Conservation (phyloP, 805 yeast genomes). For the Suhomyces sp. region DNA sequence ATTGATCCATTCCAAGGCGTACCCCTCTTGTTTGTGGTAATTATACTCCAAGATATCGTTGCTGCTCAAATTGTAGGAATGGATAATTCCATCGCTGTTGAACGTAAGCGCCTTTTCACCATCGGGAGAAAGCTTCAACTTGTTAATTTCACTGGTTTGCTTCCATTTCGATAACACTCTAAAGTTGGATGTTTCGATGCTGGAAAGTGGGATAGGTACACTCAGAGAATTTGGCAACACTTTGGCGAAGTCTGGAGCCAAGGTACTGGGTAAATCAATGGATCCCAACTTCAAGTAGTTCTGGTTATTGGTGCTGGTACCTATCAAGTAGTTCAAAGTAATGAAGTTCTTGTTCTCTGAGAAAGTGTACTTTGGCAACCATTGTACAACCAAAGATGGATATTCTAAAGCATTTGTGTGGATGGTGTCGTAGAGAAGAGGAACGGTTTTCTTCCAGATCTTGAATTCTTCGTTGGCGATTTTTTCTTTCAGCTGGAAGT, state of each 20-base stretch:
- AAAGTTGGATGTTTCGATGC: slow-evolving; percentile 34
- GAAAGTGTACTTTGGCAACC: slow-evolving; percentile 52
- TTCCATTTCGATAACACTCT: slow-evolving; percentile 49
- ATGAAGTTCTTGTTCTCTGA: slow-evolving; percentile 30
- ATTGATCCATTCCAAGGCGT: slow-evolving; percentile 67
- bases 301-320: slow-evolving; percentile 46
- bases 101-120: slow-evolving; percentile 53
- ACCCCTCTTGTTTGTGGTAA: slow-evolving; percentile 66
- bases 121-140: slow-evolving; percentile 53
- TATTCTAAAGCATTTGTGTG: slow-evolving; percentile 66
- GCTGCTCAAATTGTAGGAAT: slow-evolving; percentile 35
- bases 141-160: slow-evolving; percentile 68
- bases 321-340: slow-evolving; percentile 42
- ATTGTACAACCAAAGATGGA: slow-evolving; percentile 71
- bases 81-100: slow-evolving; percentile 51
- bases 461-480: slow-evolving; percentile 71
- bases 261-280: slow-evolving; percentile 49
- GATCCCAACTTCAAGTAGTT: slow-evolving; percentile 48
- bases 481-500: slow-evolving; percentile 59
- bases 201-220: slow-evolving; percentile 21
- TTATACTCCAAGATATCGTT: slow-evolving; percentile 30
- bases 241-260: slow-evolving; percentile 35
- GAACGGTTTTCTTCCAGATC: slow-evolving; percentile 83
- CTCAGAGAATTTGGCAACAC: slow-evolving; percentile 24
- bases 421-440: slow-evolving; percentile 70